Base-by-base conservation (phyloP, 2,329 filamentous ascomycete species). In the Xylariaceae sp. region DNA sequence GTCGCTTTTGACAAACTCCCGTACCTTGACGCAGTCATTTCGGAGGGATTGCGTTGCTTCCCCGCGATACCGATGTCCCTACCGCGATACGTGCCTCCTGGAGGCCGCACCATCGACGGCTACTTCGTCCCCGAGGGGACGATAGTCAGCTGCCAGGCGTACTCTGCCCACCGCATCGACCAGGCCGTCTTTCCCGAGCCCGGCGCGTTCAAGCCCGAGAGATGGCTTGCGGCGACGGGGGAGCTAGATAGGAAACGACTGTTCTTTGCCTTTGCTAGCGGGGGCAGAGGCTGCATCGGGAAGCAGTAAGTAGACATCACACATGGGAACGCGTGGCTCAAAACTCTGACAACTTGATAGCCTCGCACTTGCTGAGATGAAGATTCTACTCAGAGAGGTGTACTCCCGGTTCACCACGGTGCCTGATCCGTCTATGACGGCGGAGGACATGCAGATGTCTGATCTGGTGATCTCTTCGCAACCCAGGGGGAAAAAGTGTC, bases 171-270 rank as follows among this genome's bases (percentile, higher is more conserved):
- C 60, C 79, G 81, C 19, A 75, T 85, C 53, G 81, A 88, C 61
- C 70, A 74, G 10, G 80, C 86, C 53, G 88, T 91, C 1, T 98
- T 96, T 70, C 86, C 88, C 1, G 82, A 92, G 43, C 89, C 92
- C 0, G 89, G 96, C 57, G 74, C 72, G 5, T 97, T 93, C 68
- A 80, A 87, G 48, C 93, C 93, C 0, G 89, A 93, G 54, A 82
- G 93, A 63, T 97, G 93, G 93, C 83, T 96, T 61, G 85, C 81
- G 16, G 79, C 82, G 7, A 81, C 87, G 44, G 91, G 90, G 2
- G 90, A 93, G 65, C 81, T 88, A 56, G 89, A 93, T 65, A 78
- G 84, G 54, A 83, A 83, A 63, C 76, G 83, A 43, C 66, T 84
- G 7, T 83, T 87, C 65, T 89, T 88, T 75, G 82, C 87, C 0